Evolutionary conservation across 345 rosid species (phyloP), one percentile per base, ranked within the genome.

Genomic region (Brassica carinata): DNA sequence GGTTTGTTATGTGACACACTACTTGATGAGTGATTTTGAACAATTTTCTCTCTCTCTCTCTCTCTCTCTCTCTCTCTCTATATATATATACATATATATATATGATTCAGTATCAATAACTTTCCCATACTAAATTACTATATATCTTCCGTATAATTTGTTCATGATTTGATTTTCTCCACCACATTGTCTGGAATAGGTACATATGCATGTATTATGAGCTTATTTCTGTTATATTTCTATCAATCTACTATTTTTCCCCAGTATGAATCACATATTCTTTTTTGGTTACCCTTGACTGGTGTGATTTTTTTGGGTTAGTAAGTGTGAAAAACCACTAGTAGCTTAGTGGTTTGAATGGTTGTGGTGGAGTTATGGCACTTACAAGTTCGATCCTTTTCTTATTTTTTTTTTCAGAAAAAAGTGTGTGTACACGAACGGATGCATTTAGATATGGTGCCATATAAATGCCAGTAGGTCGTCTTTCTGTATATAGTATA

Each of bases 1-100:
- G 82, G 68, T 79, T 66, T 66, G 7, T 72, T 23, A 61, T 61
- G 65, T 62, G 75, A 61, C 58, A 34, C 45, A 69, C 43, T 71
- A 36, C 67, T 34, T 72, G 53, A 58, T 59, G 40, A 72, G 55
- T 17, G 53, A 36, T 59, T 36, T 55, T 18, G 45, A 71, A 55
- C 74, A 34, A 10, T 55, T 57, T 33, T 9, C 19, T 23, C 26
- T 23, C 26, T 23, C 26, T 23, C 26, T 23, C 26, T 23, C 26
- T 23, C 26, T 23, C 23, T 23, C 26, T 23, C 26, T 23, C 26
- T 23, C 26, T 23, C 26, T 23, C 26, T 23, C 23, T n/a, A n/a
- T n/a, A 33, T 33, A 33, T 34, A 34, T 38, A 38, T 40, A 43
- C 10, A 43, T 31, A 70, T 68, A 26, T 76, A 36, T 69, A 72